Percentiles rank a stretch among this genome's conserved stretches.
These are phyloP conservation scores for Sideroxylon spinosum DNA, from an alignment of 179 eudicot genomes.

Conservation along the genomic window DNA sequence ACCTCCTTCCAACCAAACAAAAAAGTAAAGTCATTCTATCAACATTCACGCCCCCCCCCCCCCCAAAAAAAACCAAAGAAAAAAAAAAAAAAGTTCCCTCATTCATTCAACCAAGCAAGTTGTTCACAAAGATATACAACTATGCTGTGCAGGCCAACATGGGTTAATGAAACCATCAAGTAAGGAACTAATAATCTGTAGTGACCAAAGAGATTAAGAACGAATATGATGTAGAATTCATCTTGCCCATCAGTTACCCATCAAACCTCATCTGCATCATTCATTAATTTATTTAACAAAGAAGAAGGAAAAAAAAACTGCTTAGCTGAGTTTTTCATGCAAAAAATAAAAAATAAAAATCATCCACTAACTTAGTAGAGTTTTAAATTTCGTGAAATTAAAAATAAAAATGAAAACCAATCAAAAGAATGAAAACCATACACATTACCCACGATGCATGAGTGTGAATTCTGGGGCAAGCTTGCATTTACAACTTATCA, in stretches of 20 bases:
- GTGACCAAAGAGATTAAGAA: too few species aligned
- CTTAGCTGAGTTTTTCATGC: too few species aligned
- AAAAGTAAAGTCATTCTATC: background rate
- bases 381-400: background rate
- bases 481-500: background rate
- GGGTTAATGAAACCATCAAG: background rate
- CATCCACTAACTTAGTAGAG: too few species aligned
- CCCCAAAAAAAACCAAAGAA: background rate
- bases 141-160: constrained; percentile 1
- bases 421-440: background rate
- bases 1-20: background rate
- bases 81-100: background rate
- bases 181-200: background rate
- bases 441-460: background rate
- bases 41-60: too few species aligned
- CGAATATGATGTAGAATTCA: too few species aligned
- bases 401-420: background rate
- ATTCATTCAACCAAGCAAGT: background rate
- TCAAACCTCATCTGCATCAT: too few species aligned
- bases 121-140: background rate
- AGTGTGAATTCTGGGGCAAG: background rate
- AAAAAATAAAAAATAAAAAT: too few species aligned
- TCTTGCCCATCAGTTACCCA: too few species aligned
- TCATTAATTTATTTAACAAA: too few species aligned
- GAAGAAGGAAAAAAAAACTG: too few species aligned